Evolutionary conservation across 1,284 basidiomycete species (phyloP).

Genomic region (Ustilago shanxiensis): DNA sequence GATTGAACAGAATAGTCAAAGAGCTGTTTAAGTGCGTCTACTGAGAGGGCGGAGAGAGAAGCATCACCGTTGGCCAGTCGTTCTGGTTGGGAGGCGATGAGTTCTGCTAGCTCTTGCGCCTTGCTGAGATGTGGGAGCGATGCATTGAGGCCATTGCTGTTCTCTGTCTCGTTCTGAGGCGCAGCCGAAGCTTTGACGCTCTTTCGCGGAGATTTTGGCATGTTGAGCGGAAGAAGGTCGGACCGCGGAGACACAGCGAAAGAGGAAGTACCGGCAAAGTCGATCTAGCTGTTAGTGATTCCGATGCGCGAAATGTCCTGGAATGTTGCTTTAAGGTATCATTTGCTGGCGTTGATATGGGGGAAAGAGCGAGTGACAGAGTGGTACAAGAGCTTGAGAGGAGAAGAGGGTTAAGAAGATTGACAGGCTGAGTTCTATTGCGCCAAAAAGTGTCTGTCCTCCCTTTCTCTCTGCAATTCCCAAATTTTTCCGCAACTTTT

Average conservation of each 20-base stretch:
- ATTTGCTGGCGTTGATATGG: background rate
- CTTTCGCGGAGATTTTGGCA: conserved; percentile 34
- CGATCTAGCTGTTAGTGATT: background rate
- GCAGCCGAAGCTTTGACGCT: conserved; percentile 8
- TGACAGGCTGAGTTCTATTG: conserved; percentile 19
- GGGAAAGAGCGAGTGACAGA: background rate
- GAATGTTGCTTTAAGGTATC: background rate
- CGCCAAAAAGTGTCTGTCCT: too few species aligned
- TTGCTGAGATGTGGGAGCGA: conserved; percentile 28
- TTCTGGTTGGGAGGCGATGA: conserved; percentile 47
- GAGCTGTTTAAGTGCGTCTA: conserved; percentile 43
- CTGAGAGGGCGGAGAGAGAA: conserved; percentile 28
- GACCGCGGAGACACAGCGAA: background rate
- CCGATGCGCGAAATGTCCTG: background rate
- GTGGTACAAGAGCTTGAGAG: background rate
- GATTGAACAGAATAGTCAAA: conserved; percentile 70
- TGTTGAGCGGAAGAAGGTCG: conserved; percentile 10
- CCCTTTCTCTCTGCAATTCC: conserved; percentile 14
- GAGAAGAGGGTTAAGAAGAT: conserved; percentile 19
- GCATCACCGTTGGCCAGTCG: conserved; percentile 35
- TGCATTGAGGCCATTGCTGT: background rate
- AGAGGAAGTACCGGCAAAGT: background rate
- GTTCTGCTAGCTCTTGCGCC: conserved; percentile 41
- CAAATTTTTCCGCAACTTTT: conserved; percentile 44
- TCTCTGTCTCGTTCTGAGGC: background rate